phyloP scores from a whole-genome alignment of 225 moss, liverwort and hornwort species.

The Marchantia paleacea region DNA sequence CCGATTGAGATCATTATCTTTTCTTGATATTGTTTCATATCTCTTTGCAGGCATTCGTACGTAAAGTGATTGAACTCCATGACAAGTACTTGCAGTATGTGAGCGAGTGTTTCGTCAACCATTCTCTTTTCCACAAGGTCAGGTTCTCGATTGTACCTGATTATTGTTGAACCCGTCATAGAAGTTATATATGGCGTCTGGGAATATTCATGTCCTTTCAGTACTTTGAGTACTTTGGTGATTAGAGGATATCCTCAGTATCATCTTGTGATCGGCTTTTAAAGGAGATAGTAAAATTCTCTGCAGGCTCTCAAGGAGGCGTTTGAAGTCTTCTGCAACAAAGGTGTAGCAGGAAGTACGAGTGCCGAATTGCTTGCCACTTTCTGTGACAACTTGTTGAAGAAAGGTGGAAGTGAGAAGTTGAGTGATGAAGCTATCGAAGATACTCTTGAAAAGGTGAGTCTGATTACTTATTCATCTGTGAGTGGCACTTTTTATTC shows the following conservation, averaged over 20 bases:
- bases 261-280: neutral
- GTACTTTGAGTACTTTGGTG: neutral
- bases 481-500: too few relatives aligned
- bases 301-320: slow-evolving; percentile 96
- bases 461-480: neutral
- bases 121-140: slow-evolving; percentile 96
- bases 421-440: slow-evolving; percentile 98
- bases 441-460: slow-evolving; percentile 93
- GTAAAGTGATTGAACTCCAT: slow-evolving; percentile 95
- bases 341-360: slow-evolving; percentile 94
- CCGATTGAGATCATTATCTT: neutral
- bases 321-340: slow-evolving; percentile 95
- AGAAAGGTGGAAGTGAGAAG: slow-evolving; percentile 98
- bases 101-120: slow-evolving; percentile 87
- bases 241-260: neutral
- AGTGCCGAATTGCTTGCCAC: slow-evolving; percentile 96
- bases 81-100: slow-evolving; percentile 97
- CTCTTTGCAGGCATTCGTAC: slow-evolving; percentile 74
- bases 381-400: slow-evolving; percentile 93
- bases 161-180: neutral
- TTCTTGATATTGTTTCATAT: neutral
- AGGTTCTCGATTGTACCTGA: neutral
- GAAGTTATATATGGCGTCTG: neutral
- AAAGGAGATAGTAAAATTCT: neutral
- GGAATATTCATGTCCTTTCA: neutral